Percentiles rank a stretch among this genome's conserved stretches.
Evolutionary conservation across 495 filamentous ascomycete species (phyloP).

Genomic region (Aspergillus diversus): DNA sequence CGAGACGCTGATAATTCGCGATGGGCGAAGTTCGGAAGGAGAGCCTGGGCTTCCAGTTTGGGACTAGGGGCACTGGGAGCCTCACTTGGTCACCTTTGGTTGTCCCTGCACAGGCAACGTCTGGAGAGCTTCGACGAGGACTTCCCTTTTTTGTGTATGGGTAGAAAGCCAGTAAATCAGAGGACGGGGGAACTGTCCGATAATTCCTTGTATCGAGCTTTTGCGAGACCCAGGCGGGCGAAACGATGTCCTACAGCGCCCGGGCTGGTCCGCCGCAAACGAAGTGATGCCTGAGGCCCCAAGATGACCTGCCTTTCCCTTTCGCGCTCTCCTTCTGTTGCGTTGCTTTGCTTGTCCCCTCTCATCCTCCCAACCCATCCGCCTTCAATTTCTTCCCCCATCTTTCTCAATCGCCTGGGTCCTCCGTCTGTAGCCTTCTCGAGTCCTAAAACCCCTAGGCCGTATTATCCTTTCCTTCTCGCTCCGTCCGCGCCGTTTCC

Average conservation of each 20-base stretch:
- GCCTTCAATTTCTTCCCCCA: constrained; percentile 17
- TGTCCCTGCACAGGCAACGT: background rate
- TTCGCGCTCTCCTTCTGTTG: constrained; percentile 20
- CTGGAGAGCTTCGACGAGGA: background rate
- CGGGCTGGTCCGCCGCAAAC: constrained; percentile 19
- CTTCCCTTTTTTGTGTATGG: background rate
- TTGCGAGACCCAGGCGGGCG: background rate
- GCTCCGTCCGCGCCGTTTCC: constrained; percentile 37
- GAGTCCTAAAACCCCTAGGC: background rate
- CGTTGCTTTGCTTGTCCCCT: constrained; percentile 9
- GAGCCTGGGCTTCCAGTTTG: constrained; percentile 30
- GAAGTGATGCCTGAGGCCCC: constrained; percentile 23
- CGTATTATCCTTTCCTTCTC: constrained; percentile 31
- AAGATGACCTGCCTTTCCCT: constrained; percentile 17
- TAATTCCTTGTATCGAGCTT: background rate
- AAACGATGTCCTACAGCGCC: too few species aligned
- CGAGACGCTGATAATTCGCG: constrained; percentile 20
- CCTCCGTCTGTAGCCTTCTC: constrained; percentile 22
- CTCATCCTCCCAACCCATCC: constrained; percentile 17
- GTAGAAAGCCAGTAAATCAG: background rate
- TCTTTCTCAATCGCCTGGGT: constrained; percentile 21
- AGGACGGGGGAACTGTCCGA: background rate
- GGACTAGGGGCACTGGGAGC: constrained; percentile 35
- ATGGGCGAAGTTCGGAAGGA: constrained; percentile 30
- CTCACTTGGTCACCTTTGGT: constrained; percentile 23